Conservation (phyloP, 2,329 filamentous ascomycete genomes). For the Colletotrichum aenigma region DNA sequence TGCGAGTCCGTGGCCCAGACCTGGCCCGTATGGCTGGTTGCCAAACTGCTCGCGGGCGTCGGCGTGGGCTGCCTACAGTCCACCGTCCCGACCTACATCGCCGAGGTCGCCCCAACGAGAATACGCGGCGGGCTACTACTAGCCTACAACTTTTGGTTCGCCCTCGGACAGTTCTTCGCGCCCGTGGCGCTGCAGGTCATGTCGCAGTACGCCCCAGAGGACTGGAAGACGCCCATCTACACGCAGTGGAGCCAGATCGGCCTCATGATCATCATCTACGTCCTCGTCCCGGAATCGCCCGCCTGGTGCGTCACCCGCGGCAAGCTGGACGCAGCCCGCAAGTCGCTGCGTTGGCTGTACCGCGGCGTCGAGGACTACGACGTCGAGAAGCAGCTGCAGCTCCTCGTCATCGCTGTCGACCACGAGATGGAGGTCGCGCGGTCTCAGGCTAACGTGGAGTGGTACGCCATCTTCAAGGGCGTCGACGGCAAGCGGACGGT, state of each 20-base stretch:
- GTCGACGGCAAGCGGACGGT: constrained; percentile 32
- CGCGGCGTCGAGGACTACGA: constrained; percentile 30
- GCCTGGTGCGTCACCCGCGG: constrained; percentile 38
- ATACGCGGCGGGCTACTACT: constrained; percentile 44
- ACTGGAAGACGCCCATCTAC: constrained; percentile 45
- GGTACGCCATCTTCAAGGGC: constrained; percentile 32
- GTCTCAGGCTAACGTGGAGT: constrained; percentile 23
- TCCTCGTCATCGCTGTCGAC: constrained; percentile 23
- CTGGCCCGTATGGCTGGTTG: constrained; percentile 46
- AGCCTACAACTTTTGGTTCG: constrained; percentile 48
- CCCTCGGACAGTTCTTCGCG: constrained; percentile 45
- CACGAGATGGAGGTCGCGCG: constrained; percentile 18
- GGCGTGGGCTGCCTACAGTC: constrained; percentile 46
- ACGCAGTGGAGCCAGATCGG: constrained; percentile 50
- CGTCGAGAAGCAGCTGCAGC: constrained; percentile 30
- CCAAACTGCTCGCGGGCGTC: constrained; percentile 36
- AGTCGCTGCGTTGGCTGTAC: constrained; percentile 23
- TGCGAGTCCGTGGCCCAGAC: constrained; percentile 37
- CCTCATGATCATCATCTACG: constrained; percentile 40
- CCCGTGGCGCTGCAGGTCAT: constrained; percentile 43
- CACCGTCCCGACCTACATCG: constrained; percentile 44
- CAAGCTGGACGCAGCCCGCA: constrained; percentile 23
- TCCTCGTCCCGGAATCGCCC: constrained; percentile 42
- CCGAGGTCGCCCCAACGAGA: constrained; percentile 43
- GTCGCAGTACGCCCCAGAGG: constrained; percentile 28